A percentile compares a stretch with the other conserved stretches of the same genome.
Evolutionary conservation across 805 yeast species (phyloP).

Genomic region (Komagataella ulmi): DNA sequence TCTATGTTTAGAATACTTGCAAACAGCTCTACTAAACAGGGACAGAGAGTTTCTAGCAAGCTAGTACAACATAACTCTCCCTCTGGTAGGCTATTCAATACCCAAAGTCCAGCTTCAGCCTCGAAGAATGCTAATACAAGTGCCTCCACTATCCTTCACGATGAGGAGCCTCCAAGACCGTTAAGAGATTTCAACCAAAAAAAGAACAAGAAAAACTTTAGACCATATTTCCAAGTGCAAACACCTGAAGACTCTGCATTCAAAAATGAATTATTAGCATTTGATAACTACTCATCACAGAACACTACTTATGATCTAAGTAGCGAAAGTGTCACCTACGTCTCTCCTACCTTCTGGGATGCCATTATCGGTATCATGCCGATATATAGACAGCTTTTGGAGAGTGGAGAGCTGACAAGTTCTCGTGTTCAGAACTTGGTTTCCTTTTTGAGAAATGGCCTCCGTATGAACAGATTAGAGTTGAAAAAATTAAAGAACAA

Average conservation of each 20-base stretch:
- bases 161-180: not conserved
- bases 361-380: conserved; percentile 37
- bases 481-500: conserved; percentile 41
- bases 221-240: not conserved
- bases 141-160: not conserved
- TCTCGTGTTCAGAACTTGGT: conserved; percentile 34
- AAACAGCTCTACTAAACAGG: conserved; percentile 15
- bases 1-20: conserved; percentile 18
- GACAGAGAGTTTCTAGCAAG: conserved; percentile 18
- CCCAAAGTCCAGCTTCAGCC: conserved; percentile 9
- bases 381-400: conserved; percentile 31
- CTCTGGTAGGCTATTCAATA: conserved; percentile 11
- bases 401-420: conserved; percentile 31
- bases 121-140: conserved; percentile 2
- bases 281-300: conserved; percentile 32
- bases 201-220: conserved; percentile 5
- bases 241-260: conserved; percentile 27
- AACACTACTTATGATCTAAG: conserved; percentile 22
- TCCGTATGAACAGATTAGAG: conserved; percentile 41
- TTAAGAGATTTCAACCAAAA: conserved; percentile 7
- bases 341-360: conserved; percentile 36
- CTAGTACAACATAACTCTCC: conserved; percentile 15
- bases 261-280: conserved; percentile 34
- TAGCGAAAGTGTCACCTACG: conserved; percentile 23
- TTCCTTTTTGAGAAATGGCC: conserved; percentile 38